Evolutionary conservation across 441 rosid species (phyloP), one percentile per base, ranked within the genome.

Genomic region (Melastoma candidum): DNA sequence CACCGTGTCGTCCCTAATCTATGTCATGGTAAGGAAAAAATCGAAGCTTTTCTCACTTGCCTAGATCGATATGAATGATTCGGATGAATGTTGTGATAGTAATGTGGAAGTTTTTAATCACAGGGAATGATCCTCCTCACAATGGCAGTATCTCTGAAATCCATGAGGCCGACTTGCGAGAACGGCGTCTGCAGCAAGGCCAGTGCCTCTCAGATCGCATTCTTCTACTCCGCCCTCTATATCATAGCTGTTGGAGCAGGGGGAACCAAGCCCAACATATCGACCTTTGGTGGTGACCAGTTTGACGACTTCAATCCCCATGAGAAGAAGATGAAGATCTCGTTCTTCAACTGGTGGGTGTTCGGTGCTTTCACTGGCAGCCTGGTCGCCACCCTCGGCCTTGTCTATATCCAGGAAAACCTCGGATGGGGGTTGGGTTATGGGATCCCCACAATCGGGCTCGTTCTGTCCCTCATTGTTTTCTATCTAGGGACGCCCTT

Each of bases 301-400:
- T 75, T 75, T 13, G 79, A 75, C 24, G 74, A 75, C 13, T 43
- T 68, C 24, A 66, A 71, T 25, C 14, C 26, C 7, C 51, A 48
- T 14, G 76, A 75, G 59, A 64, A 70, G 58, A 71, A 58, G 45
- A 51, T 60, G 66, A 75, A 71, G 46, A 75, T 71, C 70, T 71
- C 76, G 1, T 71, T 24, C 72, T 75, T 75, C 70, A 75, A 68
- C 58, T 71, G 67, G 74, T 68, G 79, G 74, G 68, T 63, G 51
- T 29, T 62, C 12, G 69, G 59, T 0, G 68, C 69, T 29, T 54
- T 69, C 22, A 54, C 48, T 46, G 79, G 79, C 10, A 67, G 66
- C 50, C 29, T 75, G 24, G 59, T 71, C 7, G 74, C 76, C 11
- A 71, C 64, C 26, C 71, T 68, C 0, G 44, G 60, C 46, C 60